These are phyloP conservation scores for Eutrema yunnanense DNA, from an alignment of 345 rosid genomes.

Conservation along the genomic window DNA sequence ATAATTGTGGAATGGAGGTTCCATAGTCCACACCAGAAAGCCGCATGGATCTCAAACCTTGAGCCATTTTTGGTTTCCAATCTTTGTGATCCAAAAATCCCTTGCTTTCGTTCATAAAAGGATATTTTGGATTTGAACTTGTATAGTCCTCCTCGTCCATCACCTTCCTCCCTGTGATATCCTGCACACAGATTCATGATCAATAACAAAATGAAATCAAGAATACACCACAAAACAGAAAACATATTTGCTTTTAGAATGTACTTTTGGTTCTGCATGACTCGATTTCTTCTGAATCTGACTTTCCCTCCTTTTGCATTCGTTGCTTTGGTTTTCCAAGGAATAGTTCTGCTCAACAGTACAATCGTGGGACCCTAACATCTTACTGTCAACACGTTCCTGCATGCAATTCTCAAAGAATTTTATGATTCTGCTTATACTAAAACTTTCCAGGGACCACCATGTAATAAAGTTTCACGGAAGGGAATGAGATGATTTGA, in stretches of 20 bases:
- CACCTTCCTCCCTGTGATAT: constrained; percentile 37
- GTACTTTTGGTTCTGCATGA: constrained; percentile 26
- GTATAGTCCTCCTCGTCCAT: constrained; percentile 14
- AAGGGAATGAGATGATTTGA: constrained; percentile 6
- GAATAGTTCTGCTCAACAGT: constrained; percentile 18
- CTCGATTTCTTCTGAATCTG: constrained; percentile 32
- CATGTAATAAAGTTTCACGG: constrained; percentile 4
- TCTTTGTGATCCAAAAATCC: constrained; percentile 26
- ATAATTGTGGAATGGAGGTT: constrained; percentile 14
- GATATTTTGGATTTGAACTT: constrained; percentile 21
- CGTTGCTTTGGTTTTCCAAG: constrained; percentile 10
- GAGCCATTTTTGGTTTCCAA: constrained; percentile 27
- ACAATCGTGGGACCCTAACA: constrained; percentile 8
- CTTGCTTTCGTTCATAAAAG: constrained; percentile 25
- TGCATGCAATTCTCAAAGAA: constrained; percentile 8
- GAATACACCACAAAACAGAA: not conserved
- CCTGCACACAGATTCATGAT: constrained; percentile 45
- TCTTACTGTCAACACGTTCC: constrained; percentile 27
- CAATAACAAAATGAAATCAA: constrained; percentile 12
- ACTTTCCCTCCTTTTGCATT: constrained; percentile 19
- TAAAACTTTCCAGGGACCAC: too few species aligned
- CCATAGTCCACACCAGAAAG: constrained; percentile 27
- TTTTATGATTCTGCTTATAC: not conserved
- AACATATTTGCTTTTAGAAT: not conserved
- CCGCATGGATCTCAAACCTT: constrained; percentile 23